These are phyloP conservation scores for Tulasnella calospora DNA, from an alignment of 768 basidiomycete genomes.

Conservation along the genomic window DNA sequence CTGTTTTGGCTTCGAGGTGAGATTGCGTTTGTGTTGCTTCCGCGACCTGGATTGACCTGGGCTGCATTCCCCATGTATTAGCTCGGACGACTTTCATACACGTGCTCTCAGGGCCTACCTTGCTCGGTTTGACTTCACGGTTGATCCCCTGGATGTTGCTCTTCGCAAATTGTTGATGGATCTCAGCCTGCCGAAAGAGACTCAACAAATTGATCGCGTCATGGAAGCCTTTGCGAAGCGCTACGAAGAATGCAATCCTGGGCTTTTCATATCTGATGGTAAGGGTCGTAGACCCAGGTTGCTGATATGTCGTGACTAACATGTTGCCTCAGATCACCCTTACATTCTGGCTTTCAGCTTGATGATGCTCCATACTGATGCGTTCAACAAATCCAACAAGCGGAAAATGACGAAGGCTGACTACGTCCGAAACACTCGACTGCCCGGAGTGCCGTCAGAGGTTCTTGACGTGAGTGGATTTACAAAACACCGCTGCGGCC, in stretches of 20 bases:
- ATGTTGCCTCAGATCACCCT: conserved; percentile 62
- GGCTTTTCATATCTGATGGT: conserved; percentile 75
- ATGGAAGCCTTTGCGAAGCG: conserved; percentile 90
- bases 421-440: conserved; percentile 85
- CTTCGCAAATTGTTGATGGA: conserved; percentile 86
- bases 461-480: conserved; percentile 74
- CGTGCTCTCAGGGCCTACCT: conserved; percentile 69
- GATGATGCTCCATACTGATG: conserved; percentile 98
- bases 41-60: not conserved
- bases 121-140: conserved; percentile 66
- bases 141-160: conserved; percentile 85
- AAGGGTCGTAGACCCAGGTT: conserved; percentile 28
- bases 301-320: not conserved
- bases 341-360: conserved; percentile 96
- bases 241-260: conserved; percentile 78
- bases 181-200: conserved; percentile 86
- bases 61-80: conserved; percentile 36
- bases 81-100: conserved; percentile 65
- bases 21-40: conserved; percentile 22
- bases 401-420: conserved; percentile 95
- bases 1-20: conserved; percentile 77
- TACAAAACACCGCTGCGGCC: not conserved
- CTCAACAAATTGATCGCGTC: conserved; percentile 96
- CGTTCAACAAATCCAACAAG: conserved; percentile 96
- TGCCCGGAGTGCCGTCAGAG: conserved; percentile 77